Base-by-base conservation (phyloP, 495 filamentous ascomycete genomes). In the Rhypophila decipiens region DNA sequence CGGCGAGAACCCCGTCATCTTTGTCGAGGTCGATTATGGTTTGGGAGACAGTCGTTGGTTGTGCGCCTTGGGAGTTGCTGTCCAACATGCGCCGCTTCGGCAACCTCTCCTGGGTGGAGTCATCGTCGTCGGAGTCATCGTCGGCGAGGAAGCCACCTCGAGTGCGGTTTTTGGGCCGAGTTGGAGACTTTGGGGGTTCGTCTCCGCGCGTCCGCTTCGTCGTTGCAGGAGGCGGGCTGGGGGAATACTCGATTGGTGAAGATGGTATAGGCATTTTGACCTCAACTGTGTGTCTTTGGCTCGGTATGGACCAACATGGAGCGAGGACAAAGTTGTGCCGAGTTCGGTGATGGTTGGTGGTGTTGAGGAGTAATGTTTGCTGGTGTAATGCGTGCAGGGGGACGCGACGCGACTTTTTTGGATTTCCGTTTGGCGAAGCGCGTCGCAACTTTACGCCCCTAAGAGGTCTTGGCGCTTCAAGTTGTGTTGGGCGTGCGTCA, bases 201-300 rank as follows among this genome's bases (percentile, higher is more conserved):
- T 60, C 11, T 23, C 59, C 37, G 49, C 54, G 48, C 46, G 38
- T 36, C 39, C 56, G 52, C 58, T 80, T 84, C 43, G 67, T 61
- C 23, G 42, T 41, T 20, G 64, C 60, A 7, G 77, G 74, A 5
- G 75, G 71, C 0, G 78, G 77, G 51, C 71, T 78, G n/a, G 67
- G 60, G 1, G 82, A 79, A 49, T 77, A 79, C 19, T 61, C 59
- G 19, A 78, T 64, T 4, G 83, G 81, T 0, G 84, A 85, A 3
- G 84, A 86, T 7, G 81, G 75, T 17, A 80, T 41, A 13, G 57
- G 24, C 60, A 63, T 60, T 24, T 46, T 50, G 44, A 20, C 27
- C 9, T 18, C 9, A 20, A 24, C 43, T 10, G 29, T 38, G 5
- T 2, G 11, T 7, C 5, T 24, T n/a, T n/a, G n/a, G n/a, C n/a